A percentile compares a stretch with the other conserved stretches of the same genome.
These are phyloP conservation scores for Ramaria sp. DNA, from an alignment of 768 basidiomycete genomes.

Conservation along the genomic window DNA sequence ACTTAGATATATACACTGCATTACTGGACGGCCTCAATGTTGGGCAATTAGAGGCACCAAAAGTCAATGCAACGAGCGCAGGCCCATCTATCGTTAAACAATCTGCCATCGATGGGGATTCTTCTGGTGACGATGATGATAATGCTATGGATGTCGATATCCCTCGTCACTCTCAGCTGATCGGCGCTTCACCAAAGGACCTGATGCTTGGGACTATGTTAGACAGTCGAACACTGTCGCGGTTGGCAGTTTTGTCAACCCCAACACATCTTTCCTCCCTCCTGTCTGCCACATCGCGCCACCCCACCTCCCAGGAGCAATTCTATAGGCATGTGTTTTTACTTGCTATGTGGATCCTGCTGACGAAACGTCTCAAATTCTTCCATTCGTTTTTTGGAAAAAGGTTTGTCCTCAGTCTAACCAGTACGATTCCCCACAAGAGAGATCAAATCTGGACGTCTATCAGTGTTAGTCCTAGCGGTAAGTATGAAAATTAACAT, in stretches of 20 bases:
- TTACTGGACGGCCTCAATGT: conserved; percentile 36
- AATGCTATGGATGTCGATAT: background rate
- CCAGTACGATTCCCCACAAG: background rate
- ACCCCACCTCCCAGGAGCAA: background rate
- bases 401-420: conserved; percentile 5
- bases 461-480: background rate
- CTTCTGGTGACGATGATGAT: conserved; percentile 29
- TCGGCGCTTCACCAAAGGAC: background rate
- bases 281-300: conserved; percentile 21
- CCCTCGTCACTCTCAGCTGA: background rate
- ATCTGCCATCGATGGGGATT: conserved; percentile 22
- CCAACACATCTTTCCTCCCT: conserved; percentile 42
- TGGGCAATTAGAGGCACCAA: background rate
- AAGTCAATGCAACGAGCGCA: background rate
- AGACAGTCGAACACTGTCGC: conserved; percentile 51
- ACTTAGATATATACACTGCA: conserved; percentile 40
- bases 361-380: background rate
- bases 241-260: conserved; percentile 47
- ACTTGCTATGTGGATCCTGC: background rate
- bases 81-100: background rate
- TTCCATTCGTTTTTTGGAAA: background rate
- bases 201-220: conserved; percentile 17
- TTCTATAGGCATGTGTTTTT: background rate
- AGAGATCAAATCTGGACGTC: conserved; percentile 3
- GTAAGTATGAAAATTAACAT: background rate